Evolutionary conservation across 2,329 filamentous ascomycete species (phyloP), one percentile per base, ranked within the genome.

Genomic region (Alternaria triticina): DNA sequence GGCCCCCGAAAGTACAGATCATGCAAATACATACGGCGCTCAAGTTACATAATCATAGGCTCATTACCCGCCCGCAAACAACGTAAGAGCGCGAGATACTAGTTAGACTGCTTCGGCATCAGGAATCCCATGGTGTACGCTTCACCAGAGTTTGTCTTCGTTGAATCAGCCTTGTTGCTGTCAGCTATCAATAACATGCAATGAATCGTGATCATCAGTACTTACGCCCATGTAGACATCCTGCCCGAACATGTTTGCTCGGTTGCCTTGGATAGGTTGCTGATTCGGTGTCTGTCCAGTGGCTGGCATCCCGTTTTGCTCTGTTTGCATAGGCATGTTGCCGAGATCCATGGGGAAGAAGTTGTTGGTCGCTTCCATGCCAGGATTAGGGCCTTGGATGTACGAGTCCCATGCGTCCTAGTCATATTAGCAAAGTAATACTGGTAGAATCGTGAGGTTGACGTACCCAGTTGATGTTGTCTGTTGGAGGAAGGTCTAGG

Each of bases 331-430:
- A 13, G 66, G 77, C 67, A 76, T 79, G 45, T 66, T 69, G 43
- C 71, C 69, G 20, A 78, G 22, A 68, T 82, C 82, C 80, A 82
- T 82, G 0, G 82, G 81, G 71, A 83, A 84, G 73, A 83, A 82
- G 20, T 77, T 77, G 60, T 77, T 78, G 11, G 72, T 73, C 3
- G 79, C 70, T 52, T 84, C 82, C 61, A 82, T 75, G 40, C 70
- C 83, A 6, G 86, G 83, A 55, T 86, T 88, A 5, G 86, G 83
- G 56, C 86, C 88, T 75, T 91, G 89, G 51, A 91, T 87, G 70
- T 90, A 91, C 7, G 85, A 87, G 73, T 91, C 89, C 89, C 89
- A 91, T 27, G 88, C 88, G 65, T 90, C 87, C 75, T 77, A 28
- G 5, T 3, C 5, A 12, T 23, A 56, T 71, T 57, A 73, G 65